Base-by-base conservation (phyloP, 1,284 basidiomycete species). In the Malassezia arunalokei region DNA sequence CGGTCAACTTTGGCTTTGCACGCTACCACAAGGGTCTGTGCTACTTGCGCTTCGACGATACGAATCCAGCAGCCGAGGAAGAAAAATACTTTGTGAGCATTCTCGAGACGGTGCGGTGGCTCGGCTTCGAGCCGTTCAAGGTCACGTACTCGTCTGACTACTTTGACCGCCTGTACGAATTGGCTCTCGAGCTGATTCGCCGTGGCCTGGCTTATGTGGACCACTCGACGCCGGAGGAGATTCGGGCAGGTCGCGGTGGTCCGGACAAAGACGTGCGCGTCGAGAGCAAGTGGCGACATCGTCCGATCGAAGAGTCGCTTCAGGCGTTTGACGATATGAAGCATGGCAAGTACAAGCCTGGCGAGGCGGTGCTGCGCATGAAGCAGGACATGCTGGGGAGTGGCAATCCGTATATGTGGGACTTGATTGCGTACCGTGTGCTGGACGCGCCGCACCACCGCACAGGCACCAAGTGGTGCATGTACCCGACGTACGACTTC, bases 331-430 rank as follows among this genome's bases (percentile, higher is more conserved):
- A 87, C 75, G 82, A 80, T 56, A 99, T 99, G 94, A 88, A 84
- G 76, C 79, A 83, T 56, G 94, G 94, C 14, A 79, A 83, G 63
- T 96, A 92, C 76, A 78, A 82, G 49, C 88, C 90, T 40, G 89
- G 90, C 64, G 83, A 90, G 74, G 90, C 86, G 15, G 87, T 86
- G 60, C 76, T 99, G 47, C 82, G 94, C 42, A 98, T 99, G 94
- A 99, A 99, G 77, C 88, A 92, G 77, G 87, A 98, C 73, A 76
- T 98, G 35, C 79, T 82, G 47, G 86, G 88, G 57, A 65, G 62
- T 49, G 86, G 86, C 9, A 99, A 98, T 75, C 92, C 94, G 24
- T 90, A 92, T 76, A 96, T 99, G 92, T 99, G 94, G 94, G 94
- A 99, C 76, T 76, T 95, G 52, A 87, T 95, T 43, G 92, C 92